These are phyloP conservation scores for Wickerhamiella siamensis DNA, from an alignment of 805 yeast genomes.

Conservation along the genomic window DNA sequence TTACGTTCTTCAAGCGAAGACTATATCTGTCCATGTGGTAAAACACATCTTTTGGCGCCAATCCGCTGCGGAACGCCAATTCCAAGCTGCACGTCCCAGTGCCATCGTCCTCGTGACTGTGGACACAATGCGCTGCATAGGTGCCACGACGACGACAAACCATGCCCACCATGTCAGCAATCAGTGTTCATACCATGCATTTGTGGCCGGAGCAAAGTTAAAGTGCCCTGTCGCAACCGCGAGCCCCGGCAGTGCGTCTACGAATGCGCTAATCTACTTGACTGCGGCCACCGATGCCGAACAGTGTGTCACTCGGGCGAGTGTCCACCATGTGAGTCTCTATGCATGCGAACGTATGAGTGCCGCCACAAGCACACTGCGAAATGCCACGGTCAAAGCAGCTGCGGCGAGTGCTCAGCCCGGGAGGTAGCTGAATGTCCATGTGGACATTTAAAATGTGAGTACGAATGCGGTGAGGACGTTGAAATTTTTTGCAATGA, in stretches of 20 bases:
- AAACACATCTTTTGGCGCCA: conserved; percentile 21
- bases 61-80: conserved; percentile 22
- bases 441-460: conserved; percentile 44
- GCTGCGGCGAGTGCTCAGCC: conserved; percentile 33
- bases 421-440: conserved; percentile 39
- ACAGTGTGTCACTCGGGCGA: conserved; percentile 45
- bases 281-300: conserved; percentile 40
- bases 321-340: conserved; percentile 44
- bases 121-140: conserved; percentile 21
- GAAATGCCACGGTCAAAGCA: conserved; percentile 45
- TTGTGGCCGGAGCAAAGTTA: conserved; percentile 43
- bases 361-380: conserved; percentile 57
- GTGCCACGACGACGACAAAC: conserved; percentile 12
- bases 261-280: conserved; percentile 37
- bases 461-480: conserved; percentile 45
- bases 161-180: conserved; percentile 13
- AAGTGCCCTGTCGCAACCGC: conserved; percentile 46
- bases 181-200: conserved; percentile 40
- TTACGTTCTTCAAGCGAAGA: conserved; percentile 21
- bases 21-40: conserved; percentile 22
- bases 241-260: conserved; percentile 43
- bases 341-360: conserved; percentile 36
- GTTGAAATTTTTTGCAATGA: conserved; percentile 32
- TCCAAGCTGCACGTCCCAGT: conserved; percentile 18
- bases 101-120: conserved; percentile 18